These are phyloP conservation scores for Brassica cretica DNA, from an alignment of 345 rosid species.

Conservation along the genomic window DNA sequence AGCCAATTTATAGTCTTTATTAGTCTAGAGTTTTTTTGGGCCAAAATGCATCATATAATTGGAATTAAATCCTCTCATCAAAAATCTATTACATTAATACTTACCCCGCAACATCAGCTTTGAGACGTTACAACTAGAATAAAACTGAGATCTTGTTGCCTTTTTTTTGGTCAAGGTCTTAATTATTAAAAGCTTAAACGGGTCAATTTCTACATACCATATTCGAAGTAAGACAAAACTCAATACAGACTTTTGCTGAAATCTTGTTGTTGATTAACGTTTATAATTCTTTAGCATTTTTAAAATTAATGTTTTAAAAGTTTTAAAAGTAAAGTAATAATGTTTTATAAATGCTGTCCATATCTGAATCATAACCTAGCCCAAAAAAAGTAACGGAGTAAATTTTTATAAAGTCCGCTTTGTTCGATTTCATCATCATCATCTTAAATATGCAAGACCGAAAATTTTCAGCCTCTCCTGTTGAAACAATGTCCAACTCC, in stretches of 20 bases:
- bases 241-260: neutral
- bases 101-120: neutral
- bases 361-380: neutral
- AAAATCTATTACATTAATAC: neutral
- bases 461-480: neutral
- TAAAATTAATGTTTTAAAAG: neutral
- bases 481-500: neutral
- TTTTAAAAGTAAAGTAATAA: neutral
- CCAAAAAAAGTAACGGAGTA: neutral
- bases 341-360: neutral
- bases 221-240: neutral
- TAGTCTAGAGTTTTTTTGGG: neutral
- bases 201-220: neutral
- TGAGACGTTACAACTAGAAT: neutral
- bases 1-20: too few species aligned
- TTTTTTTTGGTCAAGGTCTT: neutral
- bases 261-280: conserved; percentile 2
- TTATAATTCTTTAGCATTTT: conserved; percentile 59
- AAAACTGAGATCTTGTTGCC: neutral
- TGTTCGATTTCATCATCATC: too few species aligned
- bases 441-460: neutral
- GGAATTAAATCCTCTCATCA: neutral
- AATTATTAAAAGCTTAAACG: neutral
- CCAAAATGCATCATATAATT: neutral
- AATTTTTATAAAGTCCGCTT: too few species aligned